Evolutionary conservation across 176 grass and related monocot genomes (phyloP), one percentile per base, ranked within the genome.

Genomic region (Neostapfia colusana): DNA sequence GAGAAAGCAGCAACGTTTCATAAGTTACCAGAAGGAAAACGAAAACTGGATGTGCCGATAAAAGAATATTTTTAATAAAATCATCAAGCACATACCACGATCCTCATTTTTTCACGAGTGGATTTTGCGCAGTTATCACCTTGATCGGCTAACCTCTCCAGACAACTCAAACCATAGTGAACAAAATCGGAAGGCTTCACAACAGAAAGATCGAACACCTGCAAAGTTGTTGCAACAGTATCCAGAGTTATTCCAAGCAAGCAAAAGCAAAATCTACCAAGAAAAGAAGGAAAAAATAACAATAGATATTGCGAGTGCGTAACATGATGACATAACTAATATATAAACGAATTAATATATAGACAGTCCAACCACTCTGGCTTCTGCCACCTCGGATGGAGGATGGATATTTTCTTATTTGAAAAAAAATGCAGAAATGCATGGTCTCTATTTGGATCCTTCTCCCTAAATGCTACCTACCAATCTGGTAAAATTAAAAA

Each of bases 131-230:
- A 83, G 63, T 55, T 20, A 62, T 99, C 91, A 59, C 91, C 95
- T 83, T 84, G 85, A 28, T 87, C 79, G 42, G 95, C 95, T 81
- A 99, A 86, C 51, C 64, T 87, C 69, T 99, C 95, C 82, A 99
- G 88, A 87, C 91, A 95, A 83, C 83, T 54, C 73, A 99, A 87
- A 63, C 95, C 95, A 84, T 95, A 92, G 18, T 42, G 62, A 80
- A 99, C 75, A 89, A 99, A 99, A 75, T 92, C 89, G 85, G 85
- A 84, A 80, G 95, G 95, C 81, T 92, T 87, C 65, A 88, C 83
- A 55, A 4, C 56, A 80, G 89, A 91, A 86, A 99, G 89, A 88
- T 99, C 91, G 31, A 99, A 92, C 51, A 99, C 95, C 95, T 99
- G 80, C 1, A 81, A 63, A 66, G 67, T 38, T 31, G 31, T 60